Evolutionary conservation across 768 basidiomycete genomes (phyloP).

Genomic region (Omphalotus guepiniiformis): DNA sequence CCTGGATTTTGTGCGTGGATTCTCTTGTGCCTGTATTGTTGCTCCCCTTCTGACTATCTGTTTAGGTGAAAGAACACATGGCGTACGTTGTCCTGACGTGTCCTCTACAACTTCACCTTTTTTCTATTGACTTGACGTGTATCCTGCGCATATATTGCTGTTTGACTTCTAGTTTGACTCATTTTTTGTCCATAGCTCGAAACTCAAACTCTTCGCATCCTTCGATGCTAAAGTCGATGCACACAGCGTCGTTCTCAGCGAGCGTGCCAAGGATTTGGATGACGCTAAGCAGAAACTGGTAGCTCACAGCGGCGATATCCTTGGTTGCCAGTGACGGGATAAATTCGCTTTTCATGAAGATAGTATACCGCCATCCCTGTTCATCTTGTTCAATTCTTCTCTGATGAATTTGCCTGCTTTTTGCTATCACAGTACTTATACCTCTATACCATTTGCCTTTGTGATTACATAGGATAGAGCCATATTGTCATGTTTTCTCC

Average conservation of each 20-base stretch:
- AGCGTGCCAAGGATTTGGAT: conserved; percentile 36
- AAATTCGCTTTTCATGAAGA: conserved; percentile 2
- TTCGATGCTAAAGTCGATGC: conserved; percentile 38
- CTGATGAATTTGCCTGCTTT: background rate
- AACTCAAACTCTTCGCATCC: conserved; percentile 42
- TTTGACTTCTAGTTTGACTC: background rate
- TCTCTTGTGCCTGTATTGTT: background rate
- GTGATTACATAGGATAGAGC: no score
- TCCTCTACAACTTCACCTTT: no score
- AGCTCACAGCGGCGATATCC: conserved; percentile 34
- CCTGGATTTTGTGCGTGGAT: conserved; percentile 43
- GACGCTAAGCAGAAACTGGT: conserved; percentile 34
- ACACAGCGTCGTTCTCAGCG: conserved; percentile 35
- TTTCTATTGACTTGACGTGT: no score
- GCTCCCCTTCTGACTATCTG: background rate
- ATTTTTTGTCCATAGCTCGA: conserved; percentile 28
- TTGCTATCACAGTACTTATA: background rate
- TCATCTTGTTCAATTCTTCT: no score
- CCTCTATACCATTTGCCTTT: background rate
- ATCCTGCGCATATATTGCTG: no score
- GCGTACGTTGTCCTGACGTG: conserved; percentile 31
- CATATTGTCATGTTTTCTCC: no score
- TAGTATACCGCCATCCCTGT: no score
- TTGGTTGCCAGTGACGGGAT: conserved; percentile 20
- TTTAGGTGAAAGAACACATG: conserved; percentile 47